These are phyloP conservation scores for Hypoxylon sp. DNA, from an alignment of 2,329 filamentous ascomycete species.

Conservation along the genomic window DNA sequence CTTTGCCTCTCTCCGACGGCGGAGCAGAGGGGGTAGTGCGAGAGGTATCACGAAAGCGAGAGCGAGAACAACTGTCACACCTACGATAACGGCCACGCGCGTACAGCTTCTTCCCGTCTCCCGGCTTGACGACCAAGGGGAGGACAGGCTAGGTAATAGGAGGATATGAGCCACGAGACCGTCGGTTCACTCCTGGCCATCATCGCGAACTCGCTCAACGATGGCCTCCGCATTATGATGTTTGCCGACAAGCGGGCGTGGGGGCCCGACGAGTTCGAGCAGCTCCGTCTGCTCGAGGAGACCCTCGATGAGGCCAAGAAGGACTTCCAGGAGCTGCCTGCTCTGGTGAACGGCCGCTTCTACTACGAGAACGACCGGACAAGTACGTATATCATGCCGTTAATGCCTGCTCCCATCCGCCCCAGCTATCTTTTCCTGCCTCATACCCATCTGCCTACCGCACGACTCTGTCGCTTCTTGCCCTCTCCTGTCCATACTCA, in stretches of 20 bases:
- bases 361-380: slow-evolving; percentile 67
- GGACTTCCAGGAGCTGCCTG: slow-evolving; percentile 66
- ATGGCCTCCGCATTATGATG: slow-evolving; percentile 62
- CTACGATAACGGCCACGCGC: slow-evolving; percentile 2
- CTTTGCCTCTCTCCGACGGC: slow-evolving; percentile 16
- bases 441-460: neutral
- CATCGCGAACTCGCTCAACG: slow-evolving; percentile 62
- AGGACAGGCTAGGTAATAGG: slow-evolving; percentile 23
- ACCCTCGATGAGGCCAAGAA: slow-evolving; percentile 66
- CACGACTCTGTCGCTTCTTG: neutral
- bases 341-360: slow-evolving; percentile 62
- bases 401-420: neutral
- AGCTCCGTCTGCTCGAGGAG: slow-evolving; percentile 61
- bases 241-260: slow-evolving; percentile 66
- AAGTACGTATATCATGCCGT: slow-evolving; percentile 51
- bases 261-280: slow-evolving; percentile 67
- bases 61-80: too few relatives aligned
- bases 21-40: slow-evolving; percentile 14
- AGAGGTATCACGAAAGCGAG: neutral
- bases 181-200: slow-evolving; percentile 66
- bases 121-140: slow-evolving; percentile 3
- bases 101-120: neutral
- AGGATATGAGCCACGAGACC: slow-evolving; percentile 56
- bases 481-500: neutral
- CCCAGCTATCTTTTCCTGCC: neutral